Conservation (phyloP, 2,329 filamentous ascomycete species). For the Pyrenophora seminiperda region DNA sequence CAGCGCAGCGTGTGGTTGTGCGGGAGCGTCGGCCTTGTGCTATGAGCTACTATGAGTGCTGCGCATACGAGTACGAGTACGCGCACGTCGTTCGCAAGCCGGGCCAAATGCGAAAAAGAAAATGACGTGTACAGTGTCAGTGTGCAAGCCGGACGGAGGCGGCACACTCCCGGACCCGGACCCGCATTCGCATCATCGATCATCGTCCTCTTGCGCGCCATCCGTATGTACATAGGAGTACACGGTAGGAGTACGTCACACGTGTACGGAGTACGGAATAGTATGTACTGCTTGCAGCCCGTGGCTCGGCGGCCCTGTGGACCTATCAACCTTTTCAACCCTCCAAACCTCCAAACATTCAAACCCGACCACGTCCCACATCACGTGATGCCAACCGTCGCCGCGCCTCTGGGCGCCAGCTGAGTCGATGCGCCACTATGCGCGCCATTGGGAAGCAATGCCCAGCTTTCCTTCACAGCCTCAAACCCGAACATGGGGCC, state of each 20-base stretch:
- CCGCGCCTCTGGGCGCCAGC: constrained; percentile 21
- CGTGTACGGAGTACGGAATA: no score
- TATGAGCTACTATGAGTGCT: neutral
- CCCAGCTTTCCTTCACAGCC: constrained; percentile 21
- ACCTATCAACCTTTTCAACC: no score
- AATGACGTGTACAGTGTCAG: constrained; percentile 23
- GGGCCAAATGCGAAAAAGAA: constrained; percentile 8
- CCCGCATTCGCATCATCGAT: neutral
- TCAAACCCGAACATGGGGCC: constrained; percentile 21
- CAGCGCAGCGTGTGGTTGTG: no score
- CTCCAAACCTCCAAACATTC: no score
- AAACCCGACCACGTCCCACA: no score
- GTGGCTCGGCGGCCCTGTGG: no score
- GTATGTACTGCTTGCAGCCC: no score
- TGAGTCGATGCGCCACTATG: constrained; percentile 11
- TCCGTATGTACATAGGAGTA: no score
- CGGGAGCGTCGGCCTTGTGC: no score
- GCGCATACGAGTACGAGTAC: constrained; percentile 8
- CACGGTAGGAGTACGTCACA: no score
- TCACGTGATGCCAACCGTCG: no score
- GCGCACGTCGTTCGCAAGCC: constrained; percentile 1
- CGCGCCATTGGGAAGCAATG: constrained; percentile 2
- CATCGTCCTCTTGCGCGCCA: no score
- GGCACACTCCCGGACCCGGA: neutral
- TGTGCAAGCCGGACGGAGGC: constrained; percentile 1